phyloP scores from a whole-genome alignment of 2,329 filamentous ascomycete genomes.

The Claviceps sorghi region DNA sequence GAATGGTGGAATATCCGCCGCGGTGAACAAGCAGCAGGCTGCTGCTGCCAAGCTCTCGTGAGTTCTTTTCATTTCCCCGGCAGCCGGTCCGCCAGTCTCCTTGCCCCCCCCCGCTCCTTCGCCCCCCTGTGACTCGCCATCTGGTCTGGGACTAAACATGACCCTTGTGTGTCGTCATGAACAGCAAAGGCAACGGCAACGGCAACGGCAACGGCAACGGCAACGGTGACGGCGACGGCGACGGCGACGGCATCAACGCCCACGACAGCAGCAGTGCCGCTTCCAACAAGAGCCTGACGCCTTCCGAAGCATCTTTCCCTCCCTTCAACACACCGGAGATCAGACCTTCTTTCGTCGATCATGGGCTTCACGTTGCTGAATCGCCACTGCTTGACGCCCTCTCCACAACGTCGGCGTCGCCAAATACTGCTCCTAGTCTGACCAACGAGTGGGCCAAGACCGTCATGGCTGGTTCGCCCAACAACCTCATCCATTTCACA shows the following conservation, averaged over 20 bases:
- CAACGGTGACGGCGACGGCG: constrained; percentile 8
- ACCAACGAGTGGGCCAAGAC: constrained; percentile 30
- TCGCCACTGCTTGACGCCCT: constrained; percentile 35
- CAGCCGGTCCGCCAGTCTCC: background rate
- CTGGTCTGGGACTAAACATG: constrained; percentile 11
- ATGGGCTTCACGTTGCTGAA: constrained; percentile 25
- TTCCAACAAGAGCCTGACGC: constrained; percentile 20
- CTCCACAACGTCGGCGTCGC: constrained; percentile 33
- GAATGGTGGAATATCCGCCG: constrained; percentile 35
- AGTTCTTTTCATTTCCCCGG: constrained; percentile 15
- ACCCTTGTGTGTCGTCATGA: constrained; percentile 8
- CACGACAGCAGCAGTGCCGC: constrained; percentile 19
- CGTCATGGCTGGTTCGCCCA: constrained; percentile 33
- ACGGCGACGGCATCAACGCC: constrained; percentile 10
- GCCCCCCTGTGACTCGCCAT: constrained; percentile 14
- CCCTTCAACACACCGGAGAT: constrained; percentile 31
- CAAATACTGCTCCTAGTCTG: constrained; percentile 32
- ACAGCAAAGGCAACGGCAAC: constrained; percentile 9
- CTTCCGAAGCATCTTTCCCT: constrained; percentile 30
- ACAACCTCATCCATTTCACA: constrained; percentile 35
- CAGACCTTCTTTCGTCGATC: constrained; percentile 25
- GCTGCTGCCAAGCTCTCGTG: constrained; percentile 37
- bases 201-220: constrained; percentile 15
- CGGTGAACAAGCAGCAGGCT: constrained; percentile 38
- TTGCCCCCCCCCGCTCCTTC: too few species aligned